Base-by-base conservation (phyloP, 495 filamentous ascomycete genomes). In the Antarctomyces pellizariae region DNA sequence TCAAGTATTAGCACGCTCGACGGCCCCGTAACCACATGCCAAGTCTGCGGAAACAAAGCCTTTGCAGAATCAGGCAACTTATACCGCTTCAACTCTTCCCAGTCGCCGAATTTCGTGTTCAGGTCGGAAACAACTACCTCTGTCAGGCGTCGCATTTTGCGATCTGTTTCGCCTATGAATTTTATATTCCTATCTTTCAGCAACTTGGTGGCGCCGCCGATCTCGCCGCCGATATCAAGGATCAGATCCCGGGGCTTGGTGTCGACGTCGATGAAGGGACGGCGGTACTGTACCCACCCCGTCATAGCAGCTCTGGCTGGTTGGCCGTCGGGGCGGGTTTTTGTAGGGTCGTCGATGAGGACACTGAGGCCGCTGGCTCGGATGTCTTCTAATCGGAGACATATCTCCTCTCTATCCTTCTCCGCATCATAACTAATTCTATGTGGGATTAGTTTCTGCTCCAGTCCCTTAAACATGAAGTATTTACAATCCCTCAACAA, bases 401-500 rank as follows among this genome's bases (percentile, higher is more conserved):
- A 48, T 13, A 97, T 92, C 49, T 97, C 86, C 0, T 67, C 57
- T 10, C 57, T 53, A 6, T 56, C 49, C 2, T 68, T 60, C 13
- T 60, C 48, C 16, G 71, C 63, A 34, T 93, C 92, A 50, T 65
- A 79, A 25, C 59, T 64, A 26, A 90, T 75, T 16, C 64, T 46
- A 41, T 83, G 73, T 1, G 75, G 64, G 21, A 93, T 79, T 7
- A 97, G 51, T 29, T 66, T 68, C 47, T 97, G 84, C 47, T 93
- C 86, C 0, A 92, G 45, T 0, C 80, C 80, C 36, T 80, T 80
- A 28, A 97, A 69, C 41, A 90, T 75, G 46, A 82, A 93, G 37
- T 92, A 97, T 20, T 75, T 70, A 43, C 76, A 89, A 45, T 97
- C 84, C 10, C 75, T 60, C 0, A 97, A 54, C 1, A 97, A 60